These are phyloP conservation scores for Acanthamoeba pearcei DNA, from an alignment of 208 protist species.

Conservation along the genomic window DNA sequence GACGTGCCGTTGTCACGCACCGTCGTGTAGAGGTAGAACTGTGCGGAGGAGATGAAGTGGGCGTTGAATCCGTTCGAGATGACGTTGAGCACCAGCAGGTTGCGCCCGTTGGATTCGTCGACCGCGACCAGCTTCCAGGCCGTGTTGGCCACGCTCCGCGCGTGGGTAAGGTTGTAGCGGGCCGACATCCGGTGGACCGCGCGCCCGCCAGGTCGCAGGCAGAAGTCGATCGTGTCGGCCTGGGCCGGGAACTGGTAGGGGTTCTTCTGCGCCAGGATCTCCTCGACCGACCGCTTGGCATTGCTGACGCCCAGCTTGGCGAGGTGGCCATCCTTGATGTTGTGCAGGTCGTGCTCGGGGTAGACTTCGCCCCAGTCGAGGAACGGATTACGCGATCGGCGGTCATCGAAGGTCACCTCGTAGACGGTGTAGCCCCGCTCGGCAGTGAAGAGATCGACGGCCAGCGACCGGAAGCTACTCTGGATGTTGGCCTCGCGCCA, in stretches of 20 bases:
- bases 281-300: too few species aligned
- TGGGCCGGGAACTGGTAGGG: neutral
- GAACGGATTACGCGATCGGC: neutral
- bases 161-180: neutral
- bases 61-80: neutral
- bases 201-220: neutral
- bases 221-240: neutral
- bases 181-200: neutral
- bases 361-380: slow-evolving; percentile 5
- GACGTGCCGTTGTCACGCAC: neutral
- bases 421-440: neutral
- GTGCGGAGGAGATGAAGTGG: neutral
- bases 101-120: neutral
- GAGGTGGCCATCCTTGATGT: too few species aligned
- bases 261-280: too few species aligned
- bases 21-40: neutral
- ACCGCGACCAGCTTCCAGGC: neutral
- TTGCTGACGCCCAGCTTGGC: too few species aligned
- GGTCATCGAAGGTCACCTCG: neutral
- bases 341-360: neutral
- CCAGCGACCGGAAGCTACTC: neutral
- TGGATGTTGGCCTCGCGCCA: neutral
- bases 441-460: neutral
- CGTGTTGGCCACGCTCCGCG: neutral
- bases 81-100: slow-evolving; percentile 19